Conservation (phyloP, 1,284 basidiomycete genomes). For the Pholiota adiposa region DNA sequence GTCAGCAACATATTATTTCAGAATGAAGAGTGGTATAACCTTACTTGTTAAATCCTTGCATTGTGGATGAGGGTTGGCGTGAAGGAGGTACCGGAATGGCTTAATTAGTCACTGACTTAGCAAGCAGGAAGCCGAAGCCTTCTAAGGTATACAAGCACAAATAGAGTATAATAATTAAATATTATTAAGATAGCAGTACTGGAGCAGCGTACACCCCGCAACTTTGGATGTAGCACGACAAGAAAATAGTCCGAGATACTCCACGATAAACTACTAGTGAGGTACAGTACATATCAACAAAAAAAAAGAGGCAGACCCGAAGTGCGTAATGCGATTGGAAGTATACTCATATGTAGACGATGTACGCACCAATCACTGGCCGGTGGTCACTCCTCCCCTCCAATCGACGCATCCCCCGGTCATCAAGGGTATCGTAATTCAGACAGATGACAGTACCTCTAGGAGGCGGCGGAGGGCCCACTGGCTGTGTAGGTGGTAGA, state of each 20-base stretch:
- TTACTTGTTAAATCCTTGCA: constrained; percentile 77
- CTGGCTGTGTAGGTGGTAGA: constrained; percentile 16
- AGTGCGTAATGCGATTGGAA: not conserved
- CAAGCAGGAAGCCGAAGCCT: not conserved
- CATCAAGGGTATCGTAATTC: constrained; percentile 75
- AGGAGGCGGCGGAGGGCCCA: constrained; percentile 30
- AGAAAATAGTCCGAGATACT: constrained; percentile 3
- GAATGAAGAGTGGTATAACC: constrained; percentile 11
- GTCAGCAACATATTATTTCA: constrained; percentile 6
- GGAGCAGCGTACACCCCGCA: not conserved
- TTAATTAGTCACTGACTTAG: not conserved
- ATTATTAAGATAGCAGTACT: not conserved
- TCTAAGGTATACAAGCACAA: not conserved
- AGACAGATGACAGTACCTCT: constrained; percentile 73
- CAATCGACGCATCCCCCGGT: constrained; percentile 72
- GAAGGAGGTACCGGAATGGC: not conserved
- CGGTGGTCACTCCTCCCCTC: constrained; percentile 82
- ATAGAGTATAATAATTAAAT: not conserved
- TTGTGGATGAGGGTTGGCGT: constrained; percentile 16
- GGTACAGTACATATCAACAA: not conserved
- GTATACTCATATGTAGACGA: constrained; percentile 50
- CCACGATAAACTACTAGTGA: not conserved
- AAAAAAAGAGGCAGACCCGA: not conserved
- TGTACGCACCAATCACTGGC: constrained; percentile 78
- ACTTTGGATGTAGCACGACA: not conserved